Percentiles rank a stretch among this genome's conserved stretches.
Evolutionary conservation across 2,329 filamentous ascomycete genomes (phyloP).

Genomic region (Fusarium sp.): DNA sequence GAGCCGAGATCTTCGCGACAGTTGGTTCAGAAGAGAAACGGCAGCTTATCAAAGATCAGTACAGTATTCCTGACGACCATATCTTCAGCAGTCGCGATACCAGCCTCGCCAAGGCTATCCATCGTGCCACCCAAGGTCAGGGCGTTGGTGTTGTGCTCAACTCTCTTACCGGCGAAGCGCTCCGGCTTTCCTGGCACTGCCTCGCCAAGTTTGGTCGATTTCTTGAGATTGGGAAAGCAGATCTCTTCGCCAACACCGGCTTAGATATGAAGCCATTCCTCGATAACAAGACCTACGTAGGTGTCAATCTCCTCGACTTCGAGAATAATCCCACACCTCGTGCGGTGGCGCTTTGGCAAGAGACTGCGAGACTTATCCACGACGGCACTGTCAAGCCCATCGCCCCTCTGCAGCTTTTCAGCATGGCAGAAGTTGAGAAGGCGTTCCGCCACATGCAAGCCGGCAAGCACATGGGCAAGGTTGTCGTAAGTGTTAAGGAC

Average conservation of each 20-base stretch:
- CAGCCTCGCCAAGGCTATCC: not conserved
- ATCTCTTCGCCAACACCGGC: not conserved
- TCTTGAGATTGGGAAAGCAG: not conserved
- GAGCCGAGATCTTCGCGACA: not conserved
- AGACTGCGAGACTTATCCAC: not conserved
- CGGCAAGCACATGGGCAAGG: not conserved
- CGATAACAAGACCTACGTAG: not conserved
- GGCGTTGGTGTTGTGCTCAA: not conserved
- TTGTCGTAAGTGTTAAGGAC: not conserved
- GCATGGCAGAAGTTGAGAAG: not conserved
- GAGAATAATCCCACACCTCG: not conserved
- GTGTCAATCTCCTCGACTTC: not conserved
- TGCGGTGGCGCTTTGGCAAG: not conserved
- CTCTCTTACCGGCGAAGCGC: not conserved
- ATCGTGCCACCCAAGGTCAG: not conserved
- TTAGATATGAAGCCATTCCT: not conserved
- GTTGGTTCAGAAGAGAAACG: not conserved
- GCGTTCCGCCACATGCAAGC: not conserved
- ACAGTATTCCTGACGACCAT: not conserved
- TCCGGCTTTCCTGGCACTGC: not conserved
- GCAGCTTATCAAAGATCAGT: not conserved
- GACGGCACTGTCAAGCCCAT: not conserved
- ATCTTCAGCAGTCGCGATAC: not conserved
- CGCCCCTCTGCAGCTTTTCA: not conserved
- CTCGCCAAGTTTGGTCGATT: not conserved